Evolutionary conservation across 83 land plant genomes (phyloP), one percentile per base, ranked within the genome.

Genomic region (Diphasiastrum complanatum): DNA sequence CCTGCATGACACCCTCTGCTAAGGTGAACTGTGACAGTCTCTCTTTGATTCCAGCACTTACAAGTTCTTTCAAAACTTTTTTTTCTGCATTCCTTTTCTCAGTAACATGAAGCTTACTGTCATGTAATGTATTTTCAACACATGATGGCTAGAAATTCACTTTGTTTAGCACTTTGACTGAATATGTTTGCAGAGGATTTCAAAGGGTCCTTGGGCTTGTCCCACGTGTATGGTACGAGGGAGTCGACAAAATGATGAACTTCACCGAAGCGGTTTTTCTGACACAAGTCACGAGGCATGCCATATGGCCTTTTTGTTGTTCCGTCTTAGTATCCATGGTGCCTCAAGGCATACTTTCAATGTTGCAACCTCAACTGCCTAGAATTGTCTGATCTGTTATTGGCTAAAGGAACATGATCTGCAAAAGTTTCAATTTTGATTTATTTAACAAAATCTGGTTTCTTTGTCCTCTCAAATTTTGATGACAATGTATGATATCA

Each of bases 261-360:
- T 18, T 32, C 74, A 68, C 30, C 72, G 81, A 72, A 75, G 69
- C 55, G 24, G 29, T 50, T 24, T 36, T 20, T 33, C 49, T 37
- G 51, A 40, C 28, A 26, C 69, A 25, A 35, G 43, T 33, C 26
- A 29, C 49, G 72, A 69, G 72, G 66, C 45, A 20, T 8, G 47
- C 19, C 5, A 12, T 60, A 5, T 5, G 12, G 23, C 34, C 59
- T 14, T n/a, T 14, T 4, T 8, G 14, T 8, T 40, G 8, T 14
- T 8, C 43, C 43, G 12, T 40, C 8, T 8, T 40, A 14, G 14
- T 8, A 8, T 8, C 8, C 12, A 40, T 40, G 43, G 43, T 40
- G 43, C 30, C 33, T 27, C 51, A 59, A 60, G 24, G 28, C 20
- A 30, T 1, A 27, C 24, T 27, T 25, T 27, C 16, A n/a, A 30